Evolutionary conservation across 2,329 filamentous ascomycete genomes (phyloP), one percentile per base, ranked within the genome.

Genomic region (Sporothrix euskadiensis): DNA sequence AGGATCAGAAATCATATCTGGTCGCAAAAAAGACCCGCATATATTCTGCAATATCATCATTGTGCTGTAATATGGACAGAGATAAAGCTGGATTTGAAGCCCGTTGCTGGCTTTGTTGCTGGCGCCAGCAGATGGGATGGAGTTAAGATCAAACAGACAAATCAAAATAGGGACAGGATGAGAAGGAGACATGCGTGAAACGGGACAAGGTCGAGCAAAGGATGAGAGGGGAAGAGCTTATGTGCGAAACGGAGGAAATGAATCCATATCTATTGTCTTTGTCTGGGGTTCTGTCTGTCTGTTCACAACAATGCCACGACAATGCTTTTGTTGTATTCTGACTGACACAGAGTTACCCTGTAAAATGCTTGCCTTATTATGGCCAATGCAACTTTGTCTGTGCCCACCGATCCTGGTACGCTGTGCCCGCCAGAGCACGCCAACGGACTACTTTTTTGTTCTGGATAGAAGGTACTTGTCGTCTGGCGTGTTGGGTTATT

Each of bases 351-450:
- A 65, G 35, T 14, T 8, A 41, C 19, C 35, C 16, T 22, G 16
- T 22, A 44, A 35, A 63, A 6, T 19, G 12, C 39, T 26, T 22
- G 61, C 61, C 61, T 52, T 68, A 19, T 26, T 26, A 26, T 68
- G 44, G 41, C 44, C 19, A 56, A 54, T 41, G 30, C 66, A 41
- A 39, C 66, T 56, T 44, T 16, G 49, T 19, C 26, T 56, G 66
- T 69, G 65, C 47, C 66, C 49, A 26, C 66, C 66, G 66, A 69
- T 69, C 49, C 66, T 69, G 32, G 66, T 69, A 41, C 47, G 66
- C 56, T 56, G 32, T 52, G 30, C 44, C 35, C n/a, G 22, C 39
- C 19, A 47, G 61, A 35, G 59, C 19, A 8, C 30, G 6, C 39
- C 7, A 10, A 4, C 6, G 61, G 26, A 22, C 8, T 26, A 12